phyloP scores from a whole-genome alignment of 2,329 filamentous ascomycete species.

The Arthrocladium fulminans region DNA sequence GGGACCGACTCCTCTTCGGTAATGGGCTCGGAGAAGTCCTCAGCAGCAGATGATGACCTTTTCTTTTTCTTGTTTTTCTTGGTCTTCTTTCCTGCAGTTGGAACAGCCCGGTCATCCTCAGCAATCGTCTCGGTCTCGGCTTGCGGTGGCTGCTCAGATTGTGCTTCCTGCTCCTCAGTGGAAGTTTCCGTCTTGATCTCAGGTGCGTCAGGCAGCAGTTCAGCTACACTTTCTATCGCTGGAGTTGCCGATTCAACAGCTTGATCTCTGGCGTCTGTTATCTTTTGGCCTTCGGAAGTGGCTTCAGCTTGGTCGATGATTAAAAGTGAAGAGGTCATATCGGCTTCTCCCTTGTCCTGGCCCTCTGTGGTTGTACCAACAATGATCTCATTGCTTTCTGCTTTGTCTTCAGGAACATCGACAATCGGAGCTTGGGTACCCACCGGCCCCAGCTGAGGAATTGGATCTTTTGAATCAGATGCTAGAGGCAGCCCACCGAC shows the following conservation, averaged over 20 bases:
- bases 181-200: neutral
- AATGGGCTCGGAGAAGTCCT: neutral
- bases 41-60: neutral
- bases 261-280: neutral
- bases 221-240: neutral
- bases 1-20: neutral
- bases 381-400: neutral
- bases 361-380: neutral
- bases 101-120: conserved; percentile 11
- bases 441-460: neutral
- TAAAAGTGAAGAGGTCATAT: neutral
- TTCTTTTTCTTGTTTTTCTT: conserved; percentile 18
- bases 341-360: neutral
- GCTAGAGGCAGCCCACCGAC: neutral
- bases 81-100: conserved; percentile 26
- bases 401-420: neutral
- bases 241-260: too few relatives aligned
- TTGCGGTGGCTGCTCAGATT: neutral
- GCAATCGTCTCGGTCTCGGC: neutral
- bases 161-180: neutral
- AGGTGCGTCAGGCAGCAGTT: neutral
- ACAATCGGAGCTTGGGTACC: neutral
- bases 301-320: neutral
- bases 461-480: neutral
- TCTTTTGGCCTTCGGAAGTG: neutral